Percentiles rank a stretch among this genome's conserved stretches.
Conservation (phyloP, 257 asterid species). For the Nicotiana noctiflora region DNA sequence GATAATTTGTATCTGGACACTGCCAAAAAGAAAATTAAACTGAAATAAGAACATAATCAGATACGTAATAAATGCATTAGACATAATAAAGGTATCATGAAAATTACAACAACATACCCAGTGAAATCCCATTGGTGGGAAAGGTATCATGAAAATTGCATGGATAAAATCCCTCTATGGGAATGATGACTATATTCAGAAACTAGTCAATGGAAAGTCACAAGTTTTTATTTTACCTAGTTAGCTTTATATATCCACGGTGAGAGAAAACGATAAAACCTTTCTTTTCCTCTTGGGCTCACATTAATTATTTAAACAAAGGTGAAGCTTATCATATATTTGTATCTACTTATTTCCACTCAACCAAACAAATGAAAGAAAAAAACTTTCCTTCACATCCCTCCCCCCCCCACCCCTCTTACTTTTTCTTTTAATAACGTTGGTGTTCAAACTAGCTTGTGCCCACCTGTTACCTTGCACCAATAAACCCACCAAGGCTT, state of each 20-base stretch:
- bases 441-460: neutral
- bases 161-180: neutral
- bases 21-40: slow-evolving; percentile 35
- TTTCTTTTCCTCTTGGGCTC: neutral
- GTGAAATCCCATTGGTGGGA: too few species aligned
- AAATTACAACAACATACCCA: neutral
- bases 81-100: neutral
- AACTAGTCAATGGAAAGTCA: neutral
- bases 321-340: neutral
- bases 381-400: neutral
- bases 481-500: neutral
- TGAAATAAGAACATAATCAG: slow-evolving; percentile 11
- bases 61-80: neutral
- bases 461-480: neutral
- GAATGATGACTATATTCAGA: neutral
- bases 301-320: neutral
- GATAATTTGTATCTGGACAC: slow-evolving; percentile 96
- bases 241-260: neutral
- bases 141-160: neutral
- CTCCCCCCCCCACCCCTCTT: neutral
- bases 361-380: neutral
- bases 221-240: neutral
- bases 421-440: neutral
- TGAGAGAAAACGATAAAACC: neutral
- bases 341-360: neutral